Conservation (phyloP, 331 rosid genomes). For the Dryas integrifolia region DNA sequence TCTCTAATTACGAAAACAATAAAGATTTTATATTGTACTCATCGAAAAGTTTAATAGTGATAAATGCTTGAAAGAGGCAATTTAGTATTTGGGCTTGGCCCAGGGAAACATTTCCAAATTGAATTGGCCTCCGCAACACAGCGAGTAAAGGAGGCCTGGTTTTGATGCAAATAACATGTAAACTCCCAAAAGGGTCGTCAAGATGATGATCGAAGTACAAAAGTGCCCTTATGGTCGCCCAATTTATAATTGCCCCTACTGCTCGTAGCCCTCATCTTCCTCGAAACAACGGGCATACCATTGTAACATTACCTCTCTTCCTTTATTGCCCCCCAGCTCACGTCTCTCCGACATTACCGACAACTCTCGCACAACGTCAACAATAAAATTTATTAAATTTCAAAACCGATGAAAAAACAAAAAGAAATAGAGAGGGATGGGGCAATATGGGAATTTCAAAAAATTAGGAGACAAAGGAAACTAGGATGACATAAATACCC, state of each 20-base stretch:
- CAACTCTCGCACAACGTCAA: no score
- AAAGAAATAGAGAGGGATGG: not conserved
- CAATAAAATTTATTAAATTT: not conserved
- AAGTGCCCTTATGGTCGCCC: conserved; percentile 12
- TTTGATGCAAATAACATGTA: not conserved
- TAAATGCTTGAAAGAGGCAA: not conserved
- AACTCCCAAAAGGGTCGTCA: conserved; percentile 16
- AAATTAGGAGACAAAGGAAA: not conserved
- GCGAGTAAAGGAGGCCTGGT: not conserved
- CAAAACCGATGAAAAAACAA: not conserved
- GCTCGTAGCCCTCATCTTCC: conserved; percentile 22
- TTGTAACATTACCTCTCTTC: not conserved
- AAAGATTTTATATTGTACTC: no score
- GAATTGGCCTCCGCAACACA: not conserved
- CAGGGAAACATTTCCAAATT: not conserved
- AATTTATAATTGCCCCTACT: conserved; percentile 5
- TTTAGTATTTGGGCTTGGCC: not conserved
- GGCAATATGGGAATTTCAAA: conserved; percentile 14
- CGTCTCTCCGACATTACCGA: not conserved
- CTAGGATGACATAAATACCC: conserved; percentile 37
- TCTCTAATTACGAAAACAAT: no score
- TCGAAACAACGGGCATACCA: conserved; percentile 19
- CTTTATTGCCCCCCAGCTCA: conserved; percentile 9
- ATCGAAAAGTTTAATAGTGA: not conserved
- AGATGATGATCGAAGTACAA: conserved; percentile 14